Evolutionary conservation across 2,329 filamentous ascomycete genomes (phyloP).

Genomic region (Nigrograna mackinnonii): DNA sequence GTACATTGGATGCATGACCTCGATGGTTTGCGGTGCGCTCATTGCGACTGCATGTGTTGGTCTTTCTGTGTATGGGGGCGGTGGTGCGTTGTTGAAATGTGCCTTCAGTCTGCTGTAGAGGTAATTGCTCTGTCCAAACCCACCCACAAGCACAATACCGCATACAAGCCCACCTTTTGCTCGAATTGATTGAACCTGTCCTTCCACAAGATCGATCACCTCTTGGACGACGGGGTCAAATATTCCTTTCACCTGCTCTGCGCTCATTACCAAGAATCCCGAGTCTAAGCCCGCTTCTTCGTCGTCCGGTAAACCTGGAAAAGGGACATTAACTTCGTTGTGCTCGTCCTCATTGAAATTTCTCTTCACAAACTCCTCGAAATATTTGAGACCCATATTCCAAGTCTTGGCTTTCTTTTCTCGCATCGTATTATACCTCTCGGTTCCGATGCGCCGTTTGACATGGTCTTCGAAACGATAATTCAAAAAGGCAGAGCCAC

Average conservation of each 20-base stretch:
- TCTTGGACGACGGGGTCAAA: conserved; percentile 74
- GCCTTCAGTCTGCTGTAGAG: conserved; percentile 69
- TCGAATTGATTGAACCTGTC: conserved; percentile 47
- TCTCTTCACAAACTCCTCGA: conserved; percentile 83
- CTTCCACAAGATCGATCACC: conserved; percentile 45
- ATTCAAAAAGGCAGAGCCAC: conserved; percentile 78
- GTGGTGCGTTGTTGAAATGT: conserved; percentile 62
- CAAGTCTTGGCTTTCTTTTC: conserved; percentile 77
- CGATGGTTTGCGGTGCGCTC: conserved; percentile 62
- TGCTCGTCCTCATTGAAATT: conserved; percentile 82
- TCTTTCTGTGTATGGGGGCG: conserved; percentile 66
- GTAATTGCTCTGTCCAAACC: conserved; percentile 80
- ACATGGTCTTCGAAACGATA: conserved; percentile 82
- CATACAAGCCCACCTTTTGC: conserved; percentile 45
- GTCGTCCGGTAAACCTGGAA: conserved; percentile 76
- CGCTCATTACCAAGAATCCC: conserved; percentile 74
- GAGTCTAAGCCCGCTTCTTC: conserved; percentile 75
- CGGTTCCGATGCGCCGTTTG: conserved; percentile 66
- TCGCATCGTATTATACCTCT: conserved; percentile 74
- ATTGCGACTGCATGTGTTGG: conserved; percentile 66
- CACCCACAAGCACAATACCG: conserved; percentile 80
- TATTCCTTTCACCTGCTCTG: conserved; percentile 70
- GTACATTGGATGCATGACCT: conserved; percentile 81
- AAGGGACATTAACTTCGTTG: conserved; percentile 76
- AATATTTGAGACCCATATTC: conserved; percentile 73